Conservation (phyloP, 805 yeast species). For the Metschnikowia chrysomelidarum region DNA sequence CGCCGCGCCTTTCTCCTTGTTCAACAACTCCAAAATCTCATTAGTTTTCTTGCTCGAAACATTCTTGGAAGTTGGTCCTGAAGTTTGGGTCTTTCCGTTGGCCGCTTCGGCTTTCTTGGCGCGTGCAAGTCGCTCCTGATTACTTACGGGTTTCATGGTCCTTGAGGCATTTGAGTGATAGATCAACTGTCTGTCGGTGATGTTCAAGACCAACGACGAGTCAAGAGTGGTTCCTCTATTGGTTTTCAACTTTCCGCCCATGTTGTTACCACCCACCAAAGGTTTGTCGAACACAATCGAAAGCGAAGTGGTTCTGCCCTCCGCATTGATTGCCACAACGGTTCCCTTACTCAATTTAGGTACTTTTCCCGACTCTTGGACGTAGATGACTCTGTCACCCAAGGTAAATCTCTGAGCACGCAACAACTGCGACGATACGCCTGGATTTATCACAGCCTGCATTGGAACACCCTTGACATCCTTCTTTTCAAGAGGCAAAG, state of each 20-base stretch:
- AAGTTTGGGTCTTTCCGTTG: slow-evolving; percentile 5
- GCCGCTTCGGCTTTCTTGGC: slow-evolving; percentile 11
- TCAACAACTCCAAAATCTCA: slow-evolving; percentile 32
- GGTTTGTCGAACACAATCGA: slow-evolving; percentile 84
- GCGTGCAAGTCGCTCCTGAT: slow-evolving; percentile 18
- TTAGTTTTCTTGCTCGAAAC: slow-evolving; percentile 27
- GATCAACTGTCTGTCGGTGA: slow-evolving; percentile 71
- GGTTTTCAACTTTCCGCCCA: slow-evolving; percentile 73
- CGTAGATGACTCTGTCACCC: slow-evolving; percentile 88
- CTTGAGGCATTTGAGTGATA: slow-evolving; percentile 69
- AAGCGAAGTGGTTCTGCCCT: slow-evolving; percentile 62
- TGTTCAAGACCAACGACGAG: slow-evolving; percentile 75
- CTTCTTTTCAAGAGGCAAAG: slow-evolving; percentile 44
- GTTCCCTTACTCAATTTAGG: slow-evolving; percentile 89
- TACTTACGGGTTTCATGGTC: slow-evolving; percentile 29
- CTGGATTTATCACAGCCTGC: slow-evolving; percentile 76
- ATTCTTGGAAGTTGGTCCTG: slow-evolving; percentile 13
- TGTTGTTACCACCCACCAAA: slow-evolving; percentile 74
- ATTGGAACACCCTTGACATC: slow-evolving; percentile 81
- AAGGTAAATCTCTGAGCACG: slow-evolving; percentile 73
- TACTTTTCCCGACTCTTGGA: slow-evolving; percentile 84
- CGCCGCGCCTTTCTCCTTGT: slow-evolving; percentile 15
- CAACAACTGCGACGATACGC: slow-evolving; percentile 66
- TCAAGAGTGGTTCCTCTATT: slow-evolving; percentile 85
- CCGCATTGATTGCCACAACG: slow-evolving; percentile 61